Conservation (phyloP, 2,329 filamentous ascomycete species). For the Penicillium decumbens region DNA sequence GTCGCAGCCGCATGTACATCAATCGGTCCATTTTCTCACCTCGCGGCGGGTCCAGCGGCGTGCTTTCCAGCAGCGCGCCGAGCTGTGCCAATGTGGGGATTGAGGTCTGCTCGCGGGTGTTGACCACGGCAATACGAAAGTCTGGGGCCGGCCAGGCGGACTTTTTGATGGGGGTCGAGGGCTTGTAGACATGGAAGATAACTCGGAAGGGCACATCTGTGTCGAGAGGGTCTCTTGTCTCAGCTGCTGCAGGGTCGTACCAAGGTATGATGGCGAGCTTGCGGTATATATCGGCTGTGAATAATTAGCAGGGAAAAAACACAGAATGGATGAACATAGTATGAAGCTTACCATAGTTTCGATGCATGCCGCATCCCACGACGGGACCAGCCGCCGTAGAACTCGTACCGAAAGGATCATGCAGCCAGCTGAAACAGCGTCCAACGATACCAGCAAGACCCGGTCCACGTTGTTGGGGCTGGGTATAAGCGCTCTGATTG, state of each 20-base stretch:
- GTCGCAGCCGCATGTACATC: slow-evolving; percentile 73
- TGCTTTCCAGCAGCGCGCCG: slow-evolving; percentile 64
- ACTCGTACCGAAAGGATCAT: slow-evolving; percentile 23
- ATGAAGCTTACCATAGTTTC: slow-evolving; percentile 46
- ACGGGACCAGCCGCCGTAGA: slow-evolving; percentile 46
- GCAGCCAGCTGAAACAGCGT: slow-evolving; percentile 34
- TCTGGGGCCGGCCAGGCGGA: slow-evolving; percentile 72
- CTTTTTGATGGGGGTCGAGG: slow-evolving; percentile 67
- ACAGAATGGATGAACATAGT: background rate
- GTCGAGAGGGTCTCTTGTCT: slow-evolving; percentile 17
- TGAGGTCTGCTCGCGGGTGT: slow-evolving; percentile 61
- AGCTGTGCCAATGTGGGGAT: slow-evolving; percentile 73
- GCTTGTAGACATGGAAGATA: slow-evolving; percentile 79
- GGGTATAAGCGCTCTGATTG: slow-evolving; percentile 1
- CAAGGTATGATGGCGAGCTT: slow-evolving; percentile 69
- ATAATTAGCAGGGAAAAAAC: slow-evolving; percentile 33
- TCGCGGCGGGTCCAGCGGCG: slow-evolving; percentile 62
- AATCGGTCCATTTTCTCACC: slow-evolving; percentile 47
- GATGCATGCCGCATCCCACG: slow-evolving; percentile 51
- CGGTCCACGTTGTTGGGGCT: slow-evolving; percentile 13
- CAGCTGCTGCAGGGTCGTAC: slow-evolving; percentile 54
- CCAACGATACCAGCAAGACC: slow-evolving; percentile 31
- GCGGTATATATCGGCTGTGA: slow-evolving; percentile 64
- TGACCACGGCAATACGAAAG: slow-evolving; percentile 77
- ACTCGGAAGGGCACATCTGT: slow-evolving; percentile 60